Conservation (phyloP, 805 yeast genomes). For the Metschnikowia continentalis region DNA sequence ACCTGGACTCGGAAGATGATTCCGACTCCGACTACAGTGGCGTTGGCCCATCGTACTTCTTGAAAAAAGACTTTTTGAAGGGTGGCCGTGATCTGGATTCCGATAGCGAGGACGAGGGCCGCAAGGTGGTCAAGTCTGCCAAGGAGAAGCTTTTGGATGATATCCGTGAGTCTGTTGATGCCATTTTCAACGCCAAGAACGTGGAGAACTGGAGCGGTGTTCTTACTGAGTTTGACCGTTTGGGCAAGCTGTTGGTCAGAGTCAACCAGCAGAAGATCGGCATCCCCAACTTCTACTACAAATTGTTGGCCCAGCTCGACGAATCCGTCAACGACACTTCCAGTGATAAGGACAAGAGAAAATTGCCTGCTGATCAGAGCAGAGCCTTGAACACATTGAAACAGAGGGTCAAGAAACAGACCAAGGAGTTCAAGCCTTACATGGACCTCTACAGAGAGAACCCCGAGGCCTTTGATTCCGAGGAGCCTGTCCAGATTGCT, state of each 20-base stretch:
- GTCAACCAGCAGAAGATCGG: constrained; percentile 72
- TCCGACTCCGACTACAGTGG: constrained; percentile 36
- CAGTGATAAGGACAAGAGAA: constrained; percentile 54
- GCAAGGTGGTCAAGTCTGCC: constrained; percentile 86
- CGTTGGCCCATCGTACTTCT: constrained; percentile 51
- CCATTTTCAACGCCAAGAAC: constrained; percentile 64
- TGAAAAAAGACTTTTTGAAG: constrained; percentile 47
- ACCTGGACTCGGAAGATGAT: constrained; percentile 19
- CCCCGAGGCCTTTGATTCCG: constrained; percentile 72
- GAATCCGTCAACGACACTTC: constrained; percentile 54
- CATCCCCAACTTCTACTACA: constrained; percentile 69
- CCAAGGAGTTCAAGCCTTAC: constrained; percentile 61
- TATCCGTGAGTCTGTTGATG: constrained; percentile 60
- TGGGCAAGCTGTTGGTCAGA: constrained; percentile 61
- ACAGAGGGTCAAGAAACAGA: constrained; percentile 82
- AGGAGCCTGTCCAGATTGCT: constrained; percentile 38
- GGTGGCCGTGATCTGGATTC: constrained; percentile 38
- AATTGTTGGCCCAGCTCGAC: constrained; percentile 67
- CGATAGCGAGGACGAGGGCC: constrained; percentile 63
- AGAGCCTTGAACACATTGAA: constrained; percentile 82
- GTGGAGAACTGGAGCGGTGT: constrained; percentile 77
- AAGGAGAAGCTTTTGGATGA: constrained; percentile 91
- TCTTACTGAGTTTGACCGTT: constrained; percentile 71
- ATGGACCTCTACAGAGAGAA: constrained; percentile 57
- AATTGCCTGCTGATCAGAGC: constrained; percentile 75